phyloP scores from a whole-genome alignment of 192 early-diverging fungal genomes.

The Podila epigama region DNA sequence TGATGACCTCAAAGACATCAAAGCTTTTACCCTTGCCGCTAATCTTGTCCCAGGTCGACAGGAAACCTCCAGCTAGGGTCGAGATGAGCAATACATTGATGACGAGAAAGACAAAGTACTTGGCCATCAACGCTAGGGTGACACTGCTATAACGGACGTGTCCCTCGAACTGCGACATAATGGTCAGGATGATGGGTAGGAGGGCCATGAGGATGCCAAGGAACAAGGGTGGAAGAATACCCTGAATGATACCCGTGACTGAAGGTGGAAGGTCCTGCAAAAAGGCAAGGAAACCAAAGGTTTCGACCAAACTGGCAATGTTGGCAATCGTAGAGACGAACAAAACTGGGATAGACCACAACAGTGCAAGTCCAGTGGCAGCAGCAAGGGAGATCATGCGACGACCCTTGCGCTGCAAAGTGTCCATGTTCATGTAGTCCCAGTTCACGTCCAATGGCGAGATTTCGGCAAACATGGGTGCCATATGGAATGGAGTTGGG shows the following conservation, averaged over 20 bases:
- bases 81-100: conserved; percentile 84
- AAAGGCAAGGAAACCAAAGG: conserved; percentile 23
- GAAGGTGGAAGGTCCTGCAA: conserved; percentile 38
- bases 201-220: conserved; percentile 76
- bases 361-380: conserved; percentile 64
- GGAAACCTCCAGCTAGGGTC: conserved; percentile 71
- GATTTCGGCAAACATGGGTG: conserved; percentile 71
- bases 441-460: conserved; percentile 82
- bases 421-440: conserved; percentile 71
- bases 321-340: conserved; percentile 34
- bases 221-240: conserved; percentile 78
- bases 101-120: conserved; percentile 83
- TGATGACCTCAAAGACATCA: conserved; percentile 41
- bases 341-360: conserved; percentile 75
- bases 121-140: conserved; percentile 44
- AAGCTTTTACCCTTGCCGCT: conserved; percentile 2
- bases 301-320: conserved; percentile 4
- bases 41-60: conserved; percentile 21
- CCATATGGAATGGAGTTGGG: conserved; percentile 68
- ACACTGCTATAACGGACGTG: conserved; percentile 25
- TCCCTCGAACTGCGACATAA: conserved; percentile 47
- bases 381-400: conserved; percentile 59
- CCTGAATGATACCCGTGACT: conserved; percentile 61
- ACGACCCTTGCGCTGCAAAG: conserved; percentile 60
- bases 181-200: conserved; percentile 70